Evolutionary conservation across 768 basidiomycete genomes (phyloP).

Genomic region (Tylopilus felleus): DNA sequence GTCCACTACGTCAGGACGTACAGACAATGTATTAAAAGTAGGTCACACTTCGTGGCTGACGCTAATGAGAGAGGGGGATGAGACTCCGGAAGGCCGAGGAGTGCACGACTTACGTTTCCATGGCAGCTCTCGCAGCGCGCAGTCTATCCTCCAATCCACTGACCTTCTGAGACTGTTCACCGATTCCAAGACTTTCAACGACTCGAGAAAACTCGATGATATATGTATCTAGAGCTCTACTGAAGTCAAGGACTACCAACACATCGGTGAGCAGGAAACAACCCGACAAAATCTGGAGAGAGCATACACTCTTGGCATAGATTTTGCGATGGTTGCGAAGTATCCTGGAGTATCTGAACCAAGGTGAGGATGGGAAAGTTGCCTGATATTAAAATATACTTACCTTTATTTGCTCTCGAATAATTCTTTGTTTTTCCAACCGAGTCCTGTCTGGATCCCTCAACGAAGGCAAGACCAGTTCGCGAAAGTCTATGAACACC

Average conservation of each 20-base stretch:
- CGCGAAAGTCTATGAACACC: slow-evolving; percentile 11
- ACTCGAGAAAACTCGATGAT: slow-evolving; percentile 12
- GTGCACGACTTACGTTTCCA: slow-evolving; percentile 14
- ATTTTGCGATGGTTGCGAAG: slow-evolving; percentile 17
- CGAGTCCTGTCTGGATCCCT: slow-evolving; percentile 1
- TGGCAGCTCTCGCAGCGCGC: slow-evolving; percentile 1
- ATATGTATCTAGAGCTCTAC: slow-evolving; percentile 13
- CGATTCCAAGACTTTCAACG: slow-evolving; percentile 7
- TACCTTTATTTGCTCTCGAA: slow-evolving; percentile 18
- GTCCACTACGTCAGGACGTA: neutral
- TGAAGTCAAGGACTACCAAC: slow-evolving; percentile 13
- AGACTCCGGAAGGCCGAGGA: neutral
- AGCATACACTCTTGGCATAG: slow-evolving; percentile 18
- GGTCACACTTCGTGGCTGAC: slow-evolving; percentile 16
- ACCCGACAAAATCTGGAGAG: neutral
- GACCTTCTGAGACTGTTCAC: slow-evolving; percentile 8
- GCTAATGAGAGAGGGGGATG: slow-evolving; percentile 2
- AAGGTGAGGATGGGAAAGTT: neutral
- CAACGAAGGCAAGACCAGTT: slow-evolving; percentile 16
- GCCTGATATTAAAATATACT: neutral
- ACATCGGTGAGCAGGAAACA: neutral
- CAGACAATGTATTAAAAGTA: neutral
- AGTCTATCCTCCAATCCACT: neutral
- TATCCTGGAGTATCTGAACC: slow-evolving; percentile 11
- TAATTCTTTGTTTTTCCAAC: slow-evolving; percentile 13